Base-by-base conservation (phyloP, 1,139 yeast species). In the Suhomyces coccinellae region DNA sequence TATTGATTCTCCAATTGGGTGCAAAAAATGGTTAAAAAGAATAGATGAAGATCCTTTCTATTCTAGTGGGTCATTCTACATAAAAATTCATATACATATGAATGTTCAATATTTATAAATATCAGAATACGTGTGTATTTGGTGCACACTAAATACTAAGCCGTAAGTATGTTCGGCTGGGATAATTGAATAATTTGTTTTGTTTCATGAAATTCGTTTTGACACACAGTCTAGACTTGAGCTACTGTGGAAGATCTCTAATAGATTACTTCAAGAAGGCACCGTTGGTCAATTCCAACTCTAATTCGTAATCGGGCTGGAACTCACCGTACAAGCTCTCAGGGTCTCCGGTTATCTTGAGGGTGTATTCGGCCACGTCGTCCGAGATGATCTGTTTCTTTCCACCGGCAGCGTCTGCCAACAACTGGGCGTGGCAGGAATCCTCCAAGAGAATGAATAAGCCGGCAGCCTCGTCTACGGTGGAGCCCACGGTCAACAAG, bases 391-490 rank as follows among this genome's bases (percentile, higher is more conserved):
- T 39, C 44, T 58, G 52, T 47, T 61, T 57, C 45, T 58, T 56
- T 43, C 51, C 50, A 3, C 62, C 61, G 4, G 80, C 76, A 4
- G 82, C 73, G 49, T 84, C 87, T 4, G 81, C 90, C 49, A 79
- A 64, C 54, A 87, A 65, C 63, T 87, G 95, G n/a, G 80, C 79
- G 56, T 85, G 79, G 61, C 95, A 87, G 9, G 80, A 64, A 57
- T 79, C 77, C 59, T 87, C 96, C 60, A 62, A 50, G 49, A 85
- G 68, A 0, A 83, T 76, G 63, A 81, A 87, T 48, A 85, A 63
- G 57, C 81, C 83, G 3, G 93, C 93, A 3, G 95, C 95, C 66
- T 87, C 95, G 58, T 86, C 95, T 10, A 87, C 87, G 1, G 91
- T 86, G 30, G 67, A 52, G 9, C 95, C 96, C 4, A 84, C 87